phyloP scores from a whole-genome alignment of 2,329 filamentous ascomycete species.

The Aspergillaceae sp. region DNA sequence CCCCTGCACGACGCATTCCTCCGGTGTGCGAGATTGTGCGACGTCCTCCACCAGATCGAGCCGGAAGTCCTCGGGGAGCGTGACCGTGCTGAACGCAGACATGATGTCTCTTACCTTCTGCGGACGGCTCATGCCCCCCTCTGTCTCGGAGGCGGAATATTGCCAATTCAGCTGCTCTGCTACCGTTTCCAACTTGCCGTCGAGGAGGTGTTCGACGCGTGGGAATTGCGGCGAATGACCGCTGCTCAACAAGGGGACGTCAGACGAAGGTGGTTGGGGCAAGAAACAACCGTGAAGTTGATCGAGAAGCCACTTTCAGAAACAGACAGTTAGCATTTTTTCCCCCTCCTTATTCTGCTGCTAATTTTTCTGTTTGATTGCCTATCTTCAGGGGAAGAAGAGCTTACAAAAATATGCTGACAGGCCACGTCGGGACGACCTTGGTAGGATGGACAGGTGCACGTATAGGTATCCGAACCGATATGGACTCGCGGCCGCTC shows the following conservation, averaged over 20 bases:
- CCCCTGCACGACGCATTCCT: slow-evolving; percentile 37
- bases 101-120: slow-evolving; percentile 38
- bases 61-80: slow-evolving; percentile 36
- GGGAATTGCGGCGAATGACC: slow-evolving; percentile 23
- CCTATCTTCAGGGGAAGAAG: background rate
- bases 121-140: slow-evolving; percentile 27
- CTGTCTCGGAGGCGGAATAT: slow-evolving; percentile 20
- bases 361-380: background rate
- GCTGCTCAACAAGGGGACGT: slow-evolving; percentile 22
- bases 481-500: slow-evolving; percentile 29
- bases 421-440: slow-evolving; percentile 25
- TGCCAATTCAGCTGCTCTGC: slow-evolving; percentile 28
- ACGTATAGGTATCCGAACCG: slow-evolving; percentile 20
- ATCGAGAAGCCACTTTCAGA: slow-evolving; percentile 33
- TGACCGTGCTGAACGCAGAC: slow-evolving; percentile 34
- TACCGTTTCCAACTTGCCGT: slow-evolving; percentile 23
- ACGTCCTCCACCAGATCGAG: slow-evolving; percentile 31
- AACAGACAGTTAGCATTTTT: slow-evolving; percentile 1
- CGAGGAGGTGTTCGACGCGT: slow-evolving; percentile 25
- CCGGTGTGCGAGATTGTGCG: slow-evolving; percentile 24
- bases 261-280: slow-evolving; percentile 17
- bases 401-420: slow-evolving; percentile 36
- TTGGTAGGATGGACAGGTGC: slow-evolving; percentile 29
- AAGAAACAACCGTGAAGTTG: slow-evolving; percentile 30
- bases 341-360: background rate